A percentile compares a stretch with the other conserved stretches of the same genome.
phyloP scores from a whole-genome alignment of 2,329 filamentous ascomycete species.

The Penicillium decumbens region DNA sequence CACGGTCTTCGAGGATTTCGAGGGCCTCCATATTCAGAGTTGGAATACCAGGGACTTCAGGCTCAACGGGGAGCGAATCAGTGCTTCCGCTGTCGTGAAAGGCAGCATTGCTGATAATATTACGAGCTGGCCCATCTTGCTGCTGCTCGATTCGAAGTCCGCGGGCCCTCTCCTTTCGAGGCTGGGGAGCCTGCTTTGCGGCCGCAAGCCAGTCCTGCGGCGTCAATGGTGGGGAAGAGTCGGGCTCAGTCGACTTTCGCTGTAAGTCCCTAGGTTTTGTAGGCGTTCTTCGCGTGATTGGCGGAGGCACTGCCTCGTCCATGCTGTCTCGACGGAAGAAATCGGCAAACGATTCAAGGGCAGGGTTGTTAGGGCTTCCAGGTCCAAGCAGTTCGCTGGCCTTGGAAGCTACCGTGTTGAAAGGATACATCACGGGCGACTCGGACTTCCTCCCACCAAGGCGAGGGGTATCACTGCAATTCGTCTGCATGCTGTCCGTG shows the following conservation, averaged over 20 bases:
- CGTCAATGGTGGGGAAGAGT: constrained; percentile 33
- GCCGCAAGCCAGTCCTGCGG: constrained; percentile 43
- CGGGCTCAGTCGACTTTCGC: constrained; percentile 2
- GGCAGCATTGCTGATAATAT: constrained; percentile 20
- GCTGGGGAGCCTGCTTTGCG: constrained; percentile 27
- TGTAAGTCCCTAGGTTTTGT: constrained; percentile 17
- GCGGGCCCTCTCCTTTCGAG: constrained; percentile 13
- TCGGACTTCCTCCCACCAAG: constrained; percentile 20
- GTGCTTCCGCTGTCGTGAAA: constrained; percentile 28
- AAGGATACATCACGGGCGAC: constrained; percentile 32
- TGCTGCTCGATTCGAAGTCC: constrained; percentile 4
- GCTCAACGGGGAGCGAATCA: constrained; percentile 23
- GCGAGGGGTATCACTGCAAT: constrained; percentile 31
- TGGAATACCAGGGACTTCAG: constrained; percentile 25
- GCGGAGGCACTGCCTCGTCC: constrained; percentile 20
- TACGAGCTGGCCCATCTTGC: constrained; percentile 4
- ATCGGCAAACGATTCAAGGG: constrained; percentile 19
- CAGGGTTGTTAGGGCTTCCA: constrained; percentile 22
- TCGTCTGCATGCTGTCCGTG: constrained; percentile 31
- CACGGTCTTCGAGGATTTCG: constrained; percentile 25
- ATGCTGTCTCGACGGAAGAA: constrained; percentile 21
- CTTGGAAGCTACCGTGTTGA: constrained; percentile 27
- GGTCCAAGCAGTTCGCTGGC: constrained; percentile 25
- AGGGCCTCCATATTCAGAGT: constrained; percentile 32
- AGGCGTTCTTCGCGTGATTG: constrained; percentile 21